Evolutionary conservation across 2,329 filamentous ascomycete genomes (phyloP), one percentile per base, ranked within the genome.

Genomic region (Pseudogymnoascus sp.): DNA sequence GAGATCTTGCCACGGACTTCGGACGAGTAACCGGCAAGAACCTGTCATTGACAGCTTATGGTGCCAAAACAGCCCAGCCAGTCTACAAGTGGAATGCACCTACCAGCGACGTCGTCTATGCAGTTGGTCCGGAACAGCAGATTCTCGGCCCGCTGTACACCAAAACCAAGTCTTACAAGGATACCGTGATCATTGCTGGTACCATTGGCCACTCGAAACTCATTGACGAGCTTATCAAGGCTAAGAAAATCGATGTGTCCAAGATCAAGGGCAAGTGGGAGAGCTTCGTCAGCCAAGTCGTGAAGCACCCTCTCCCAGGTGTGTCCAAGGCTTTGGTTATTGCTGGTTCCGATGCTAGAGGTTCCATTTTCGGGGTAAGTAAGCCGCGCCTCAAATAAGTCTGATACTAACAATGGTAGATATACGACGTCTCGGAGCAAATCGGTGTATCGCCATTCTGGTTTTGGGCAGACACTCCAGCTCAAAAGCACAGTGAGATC

Each of bases 21-120:
- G 85, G 85, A 13, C 80, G 83, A n/a, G 84, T 89, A 3, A 88
- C 84, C 0, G 84, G 85, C 7, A 77, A 73, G 23, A 86, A 87
- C 69, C 80, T 84, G 61, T 81, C 82, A 0, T 73, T 71, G 45
- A 67, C 63, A 1, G 66, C 66, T 57, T 69, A 66, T 67, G 33
- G 61, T 18, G 13, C 39, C 12, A 28, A 59, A 39, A 59, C 56
- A 13, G 45, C 19, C 10, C 38, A 48, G 6, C 3, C 57, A n/a
- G 34, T 39, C 37, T 26, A 59, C 57, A 30, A 30, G 19, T 52
- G 37, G 37, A 12, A 21, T 21, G 35, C 57, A 7, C 45, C 45
- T n/a, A 52, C 45, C 45, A 52, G 45, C 45, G 45, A 52, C n/a
- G 45, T 30, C 23, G 23, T 52, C 8, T 80, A 77, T 64, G 71